Conservation (phyloP, 1,284 basidiomycete species). For the Sporisorium iseilematis-ciliati region DNA sequence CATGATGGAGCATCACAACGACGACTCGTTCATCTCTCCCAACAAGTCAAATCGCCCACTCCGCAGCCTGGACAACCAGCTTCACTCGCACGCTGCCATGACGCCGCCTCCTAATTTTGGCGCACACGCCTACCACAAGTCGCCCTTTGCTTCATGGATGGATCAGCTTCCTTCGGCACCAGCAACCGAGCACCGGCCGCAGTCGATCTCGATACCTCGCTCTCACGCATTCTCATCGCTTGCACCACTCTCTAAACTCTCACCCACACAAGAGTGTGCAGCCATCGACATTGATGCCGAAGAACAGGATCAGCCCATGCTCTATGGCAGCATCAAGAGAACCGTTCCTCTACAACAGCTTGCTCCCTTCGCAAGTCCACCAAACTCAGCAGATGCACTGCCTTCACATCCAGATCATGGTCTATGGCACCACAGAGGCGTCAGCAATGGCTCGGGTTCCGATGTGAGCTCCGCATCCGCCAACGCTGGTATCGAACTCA, state of each 20-base stretch:
- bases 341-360: constrained; percentile 41
- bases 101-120: constrained; percentile 57
- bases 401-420: constrained; percentile 6
- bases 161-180: constrained; percentile 30
- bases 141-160: constrained; percentile 43
- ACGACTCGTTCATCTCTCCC: constrained; percentile 36
- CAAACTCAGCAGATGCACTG: background rate
- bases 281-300: constrained; percentile 30
- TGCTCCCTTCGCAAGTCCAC: constrained; percentile 19
- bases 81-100: constrained; percentile 47
- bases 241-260: constrained; percentile 40
- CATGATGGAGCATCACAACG: constrained; percentile 23
- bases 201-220: constrained; percentile 38
- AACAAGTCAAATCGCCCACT: constrained; percentile 22
- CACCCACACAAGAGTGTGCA: constrained; percentile 32
- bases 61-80: constrained; percentile 22
- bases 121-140: constrained; percentile 41
- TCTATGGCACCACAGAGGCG: constrained; percentile 40
- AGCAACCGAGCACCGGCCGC: constrained; percentile 32
- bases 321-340: constrained; percentile 35
- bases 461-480: constrained; percentile 42
- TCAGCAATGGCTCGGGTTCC: constrained; percentile 44
- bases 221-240: constrained; percentile 52
- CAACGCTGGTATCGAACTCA: constrained; percentile 32
- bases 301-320: constrained; percentile 9